phyloP scores from a whole-genome alignment of 1,284 basidiomycete species.

The Trichosporon coremiiforme region DNA sequence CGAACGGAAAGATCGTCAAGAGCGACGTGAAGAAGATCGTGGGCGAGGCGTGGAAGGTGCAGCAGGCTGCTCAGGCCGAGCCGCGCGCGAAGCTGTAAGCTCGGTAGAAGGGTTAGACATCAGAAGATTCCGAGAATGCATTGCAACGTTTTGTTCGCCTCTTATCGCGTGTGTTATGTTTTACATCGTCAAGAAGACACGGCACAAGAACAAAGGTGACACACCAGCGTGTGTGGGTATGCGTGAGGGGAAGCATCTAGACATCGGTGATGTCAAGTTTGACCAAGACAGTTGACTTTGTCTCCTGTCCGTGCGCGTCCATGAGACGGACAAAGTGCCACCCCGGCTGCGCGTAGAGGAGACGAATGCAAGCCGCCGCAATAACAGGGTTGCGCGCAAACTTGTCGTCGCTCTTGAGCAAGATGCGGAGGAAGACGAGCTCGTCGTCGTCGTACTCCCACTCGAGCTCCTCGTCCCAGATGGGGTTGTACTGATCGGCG shows the following conservation, averaged over 20 bases:
- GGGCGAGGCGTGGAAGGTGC: constrained; percentile 21
- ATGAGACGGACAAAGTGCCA: constrained; percentile 30
- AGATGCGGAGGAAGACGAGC: constrained; percentile 30
- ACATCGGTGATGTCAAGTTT: constrained; percentile 24
- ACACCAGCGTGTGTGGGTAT: background rate
- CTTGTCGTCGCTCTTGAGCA: constrained; percentile 31
- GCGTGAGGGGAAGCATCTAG: background rate
- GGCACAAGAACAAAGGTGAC: background rate
- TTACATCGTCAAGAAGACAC: background rate
- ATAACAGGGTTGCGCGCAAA: constrained; percentile 29
- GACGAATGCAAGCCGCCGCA: constrained; percentile 21
- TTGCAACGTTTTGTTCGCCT: background rate
- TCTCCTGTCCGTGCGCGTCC: constrained; percentile 26
- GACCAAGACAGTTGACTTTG: constrained; percentile 24
- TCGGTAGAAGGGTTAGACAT: background rate
- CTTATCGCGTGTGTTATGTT: background rate
- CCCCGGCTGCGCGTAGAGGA: constrained; percentile 26
- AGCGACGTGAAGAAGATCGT: constrained; percentile 31
- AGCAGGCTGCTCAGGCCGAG: background rate
- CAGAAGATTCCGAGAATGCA: background rate
- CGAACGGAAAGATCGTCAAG: constrained; percentile 34
- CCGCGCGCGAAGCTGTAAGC: constrained; percentile 1
- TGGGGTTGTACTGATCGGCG: constrained; percentile 57
- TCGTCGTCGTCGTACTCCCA: constrained; percentile 66
- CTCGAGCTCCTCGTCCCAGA: constrained; percentile 74